Evolutionary conservation across 768 basidiomycete genomes (phyloP), one percentile per base, ranked within the genome.

Genomic region (Lyophyllum decastes): DNA sequence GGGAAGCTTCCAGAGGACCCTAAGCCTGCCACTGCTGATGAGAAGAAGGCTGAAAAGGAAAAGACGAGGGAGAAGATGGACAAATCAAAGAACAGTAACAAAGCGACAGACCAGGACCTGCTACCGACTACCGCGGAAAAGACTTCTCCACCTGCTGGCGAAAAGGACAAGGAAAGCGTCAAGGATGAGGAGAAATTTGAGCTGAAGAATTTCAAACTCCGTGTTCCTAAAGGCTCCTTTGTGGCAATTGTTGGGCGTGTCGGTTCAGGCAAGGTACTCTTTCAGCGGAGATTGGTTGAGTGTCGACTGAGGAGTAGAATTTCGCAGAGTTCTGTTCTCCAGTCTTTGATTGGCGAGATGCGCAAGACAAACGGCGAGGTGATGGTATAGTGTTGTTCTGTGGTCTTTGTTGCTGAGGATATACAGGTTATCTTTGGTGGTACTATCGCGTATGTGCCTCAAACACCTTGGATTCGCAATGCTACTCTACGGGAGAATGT

Each of bases 241-340:
- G 77, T 90, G 7, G 87, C 84, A 1, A 83, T 92, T 26, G 86
- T 92, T n/a, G 90, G 90, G 16, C 78, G 81, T 10, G 86, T 92
- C 30, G 90, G 90, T 0, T 84, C 83, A 43, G 90, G 90, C 26
- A 92, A 92, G 74, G 81, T 84, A 35, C 4, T 21, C 40, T 12
- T 52, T 30, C 46, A 24, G 17, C 48, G 24, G 17, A 46, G 25
- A n/a, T 34, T 27, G 25, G n/a, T 41, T 33, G 1, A 22, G 5
- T 5, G n/a, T 7, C 40, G n/a, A n/a, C 16, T 48, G 27, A 19
- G 7, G n/a, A 30, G 16, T 48, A 22, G 11, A 35, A 22, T 21
- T 54, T 40, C 49, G 30, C 53, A 87, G 85, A 86, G 80, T 57
- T 84, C 81, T 2, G 62, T 86, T 34, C 69, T 86, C 1, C 81